Evolutionary conservation across 331 rosid species (phyloP), one percentile per base, ranked within the genome.

Genomic region (Dryas integrifolia): DNA sequence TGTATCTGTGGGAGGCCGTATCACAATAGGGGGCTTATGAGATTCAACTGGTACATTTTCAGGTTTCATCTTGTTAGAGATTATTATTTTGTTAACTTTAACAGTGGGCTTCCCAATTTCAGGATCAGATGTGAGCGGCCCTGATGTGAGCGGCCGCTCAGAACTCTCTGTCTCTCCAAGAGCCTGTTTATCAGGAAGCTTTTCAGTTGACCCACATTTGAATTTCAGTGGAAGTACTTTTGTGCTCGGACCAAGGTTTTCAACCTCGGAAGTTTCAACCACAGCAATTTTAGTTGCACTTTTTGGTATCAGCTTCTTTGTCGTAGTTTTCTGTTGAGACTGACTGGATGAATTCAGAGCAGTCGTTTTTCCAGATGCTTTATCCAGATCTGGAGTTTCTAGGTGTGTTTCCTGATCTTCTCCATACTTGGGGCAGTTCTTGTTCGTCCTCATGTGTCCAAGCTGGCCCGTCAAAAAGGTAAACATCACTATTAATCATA

Each of bases 381-480:
- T 94, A 67, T 89, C 98, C 62, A 59, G 61, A 41, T 91, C 97
- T 8, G 75, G 79, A 81, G 91, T 79, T 62, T 94, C 97, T 43
- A 67, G 71, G 51, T 82, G 89, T 68, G 89, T 60, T 62, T 91
- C 97, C 1, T 56, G 84, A 79, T 94, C 97, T 74, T 92, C 96
- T 69, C 98, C 90, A 64, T 94, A 94, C 83, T 82, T 91, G 64
- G 98, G 98, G 82, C 98, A 94, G 85, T 94, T 86, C 86, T 94
- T 94, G 89, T 94, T 94, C 4, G 98, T 94, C 57, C 97, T 88
- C 98, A 94, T 94, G 76, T 94, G 98, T 84, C 98, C 97, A 82
- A 84, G 82, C 98, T 94, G 85, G 80, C 60, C 67, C 50, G 74
- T 62, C 57, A 72, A 70, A 82, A 65, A 24, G 43, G 39, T 16